Evolutionary conservation across 768 basidiomycete species (phyloP).

Genomic region (Psilocybe tampanensis): DNA sequence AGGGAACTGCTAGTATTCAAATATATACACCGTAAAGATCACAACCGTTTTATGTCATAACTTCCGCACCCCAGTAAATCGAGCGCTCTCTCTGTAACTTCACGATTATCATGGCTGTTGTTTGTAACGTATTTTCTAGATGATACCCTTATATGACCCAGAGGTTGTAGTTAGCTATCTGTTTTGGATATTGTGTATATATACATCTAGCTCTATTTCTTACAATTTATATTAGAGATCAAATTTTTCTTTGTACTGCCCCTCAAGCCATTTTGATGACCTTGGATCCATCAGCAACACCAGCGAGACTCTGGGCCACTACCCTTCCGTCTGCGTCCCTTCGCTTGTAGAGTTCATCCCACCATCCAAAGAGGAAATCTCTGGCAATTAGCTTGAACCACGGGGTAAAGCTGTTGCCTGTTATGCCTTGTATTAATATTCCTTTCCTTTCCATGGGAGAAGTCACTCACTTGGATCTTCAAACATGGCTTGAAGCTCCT

Average conservation of each 20-base stretch:
- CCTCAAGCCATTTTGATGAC: slow-evolving; percentile 53
- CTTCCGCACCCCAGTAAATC: neutral
- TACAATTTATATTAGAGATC: neutral
- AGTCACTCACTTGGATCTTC: slow-evolving; percentile 61
- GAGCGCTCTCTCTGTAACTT: neutral
- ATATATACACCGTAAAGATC: neutral
- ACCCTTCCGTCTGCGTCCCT: slow-evolving; percentile 58
- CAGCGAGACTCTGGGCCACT: slow-evolving; percentile 62
- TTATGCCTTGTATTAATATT: neutral
- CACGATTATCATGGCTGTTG: slow-evolving; percentile 3
- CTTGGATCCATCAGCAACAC: slow-evolving; percentile 69
- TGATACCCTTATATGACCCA: slow-evolving; percentile 6
- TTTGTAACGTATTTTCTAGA: slow-evolving; percentile 7
- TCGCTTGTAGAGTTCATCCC: slow-evolving; percentile 84
- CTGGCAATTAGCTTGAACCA: slow-evolving; percentile 99
- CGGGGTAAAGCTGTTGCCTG: slow-evolving; percentile 91
- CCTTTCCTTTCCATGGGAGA: neutral
- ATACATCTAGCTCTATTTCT: slow-evolving; percentile 3
- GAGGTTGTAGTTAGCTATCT: neutral
- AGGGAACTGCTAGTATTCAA: slow-evolving; percentile 33
- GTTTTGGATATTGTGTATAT: slow-evolving; percentile 9
- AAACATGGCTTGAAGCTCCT: slow-evolving; percentile 91
- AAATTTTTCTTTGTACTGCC: neutral
- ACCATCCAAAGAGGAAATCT: slow-evolving; percentile 98
- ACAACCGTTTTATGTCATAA: neutral